Percentiles rank a stretch among this genome's conserved stretches.
phyloP scores from a whole-genome alignment of 2,329 filamentous ascomycete genomes.

The Lanzia echinophila region DNA sequence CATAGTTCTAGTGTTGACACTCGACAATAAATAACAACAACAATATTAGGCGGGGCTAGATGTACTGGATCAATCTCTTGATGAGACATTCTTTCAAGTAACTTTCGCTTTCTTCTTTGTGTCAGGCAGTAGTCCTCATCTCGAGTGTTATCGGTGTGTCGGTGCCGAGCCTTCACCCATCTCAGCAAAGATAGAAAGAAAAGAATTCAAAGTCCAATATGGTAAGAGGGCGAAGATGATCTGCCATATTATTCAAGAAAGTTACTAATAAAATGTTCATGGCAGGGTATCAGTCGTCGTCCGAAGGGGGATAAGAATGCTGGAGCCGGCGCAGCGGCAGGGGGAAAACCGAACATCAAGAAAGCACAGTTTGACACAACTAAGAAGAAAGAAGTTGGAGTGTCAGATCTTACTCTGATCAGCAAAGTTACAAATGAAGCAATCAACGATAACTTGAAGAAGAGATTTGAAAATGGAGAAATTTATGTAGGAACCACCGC shows the following conservation, averaged over 20 bases:
- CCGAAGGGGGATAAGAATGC: constrained; percentile 31
- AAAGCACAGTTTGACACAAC: constrained; percentile 93
- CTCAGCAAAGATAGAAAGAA: not conserved
- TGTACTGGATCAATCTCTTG: not conserved
- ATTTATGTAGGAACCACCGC: constrained; percentile 62
- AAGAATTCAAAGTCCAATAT: constrained; percentile 18
- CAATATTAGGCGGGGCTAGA: not conserved
- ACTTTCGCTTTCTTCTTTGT: not conserved
- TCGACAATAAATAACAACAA: not conserved
- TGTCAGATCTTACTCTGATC: constrained; percentile 93
- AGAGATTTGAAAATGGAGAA: constrained; percentile 93
- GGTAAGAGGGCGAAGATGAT: constrained; percentile 17
- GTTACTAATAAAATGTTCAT: constrained; percentile 9
- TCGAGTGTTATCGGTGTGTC: not conserved
- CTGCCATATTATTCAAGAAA: not conserved
- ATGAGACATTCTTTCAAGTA: not conserved
- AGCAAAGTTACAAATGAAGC: constrained; percentile 99
- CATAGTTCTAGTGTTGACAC: not conserved
- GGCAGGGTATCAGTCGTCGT: constrained; percentile 31
- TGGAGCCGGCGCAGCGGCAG: constrained; percentile 18
- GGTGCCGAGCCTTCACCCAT: constrained; percentile 8
- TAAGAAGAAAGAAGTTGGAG: constrained; percentile 99
- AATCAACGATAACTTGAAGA: constrained; percentile 98
- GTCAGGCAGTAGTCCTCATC: not conserved
- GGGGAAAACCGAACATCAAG: constrained; percentile 60